phyloP scores from a whole-genome alignment of 805 yeast species.

The Wickerhamomyces sydowiorum region DNA sequence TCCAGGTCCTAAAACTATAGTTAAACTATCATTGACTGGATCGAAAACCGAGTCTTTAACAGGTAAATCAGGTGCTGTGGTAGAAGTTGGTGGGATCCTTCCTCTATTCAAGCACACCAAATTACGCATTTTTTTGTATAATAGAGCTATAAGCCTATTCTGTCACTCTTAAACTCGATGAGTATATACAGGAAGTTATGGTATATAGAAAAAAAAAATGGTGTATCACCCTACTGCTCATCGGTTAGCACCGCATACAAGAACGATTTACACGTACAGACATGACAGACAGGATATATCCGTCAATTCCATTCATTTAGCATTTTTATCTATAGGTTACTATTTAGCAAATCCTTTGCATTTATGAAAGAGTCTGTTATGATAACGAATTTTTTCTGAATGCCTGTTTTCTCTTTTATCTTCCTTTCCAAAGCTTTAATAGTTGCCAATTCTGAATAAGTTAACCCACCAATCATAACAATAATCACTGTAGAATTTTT shows the following conservation, averaged over 20 bases:
- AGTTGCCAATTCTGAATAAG: constrained; percentile 77
- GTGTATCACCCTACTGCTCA: too few species aligned
- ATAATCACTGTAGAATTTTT: constrained; percentile 32
- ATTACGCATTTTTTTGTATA: constrained; percentile 34
- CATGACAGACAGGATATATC: too few species aligned
- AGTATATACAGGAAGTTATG: too few species aligned
- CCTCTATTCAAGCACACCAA: constrained; percentile 51
- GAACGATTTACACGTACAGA: too few species aligned
- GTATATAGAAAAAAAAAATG: too few species aligned
- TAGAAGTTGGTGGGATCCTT: constrained; percentile 42
- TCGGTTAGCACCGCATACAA: too few species aligned
- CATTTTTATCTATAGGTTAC: too few species aligned
- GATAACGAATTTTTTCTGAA: constrained; percentile 35
- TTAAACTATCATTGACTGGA: constrained; percentile 64
- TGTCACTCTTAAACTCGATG: background rate
- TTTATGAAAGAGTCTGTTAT: constrained; percentile 43
- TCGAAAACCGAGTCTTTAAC: constrained; percentile 58
- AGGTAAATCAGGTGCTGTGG: constrained; percentile 60
- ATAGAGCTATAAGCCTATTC: background rate
- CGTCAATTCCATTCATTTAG: constrained; percentile 1
- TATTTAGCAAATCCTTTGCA: constrained; percentile 32
- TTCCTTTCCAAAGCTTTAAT: constrained; percentile 53
- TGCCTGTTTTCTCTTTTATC: constrained; percentile 25
- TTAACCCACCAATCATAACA: constrained; percentile 76
- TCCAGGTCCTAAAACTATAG: constrained; percentile 53